Conservation (phyloP, 768 basidiomycete species). For the Cystofilobasidium ferigula region DNA sequence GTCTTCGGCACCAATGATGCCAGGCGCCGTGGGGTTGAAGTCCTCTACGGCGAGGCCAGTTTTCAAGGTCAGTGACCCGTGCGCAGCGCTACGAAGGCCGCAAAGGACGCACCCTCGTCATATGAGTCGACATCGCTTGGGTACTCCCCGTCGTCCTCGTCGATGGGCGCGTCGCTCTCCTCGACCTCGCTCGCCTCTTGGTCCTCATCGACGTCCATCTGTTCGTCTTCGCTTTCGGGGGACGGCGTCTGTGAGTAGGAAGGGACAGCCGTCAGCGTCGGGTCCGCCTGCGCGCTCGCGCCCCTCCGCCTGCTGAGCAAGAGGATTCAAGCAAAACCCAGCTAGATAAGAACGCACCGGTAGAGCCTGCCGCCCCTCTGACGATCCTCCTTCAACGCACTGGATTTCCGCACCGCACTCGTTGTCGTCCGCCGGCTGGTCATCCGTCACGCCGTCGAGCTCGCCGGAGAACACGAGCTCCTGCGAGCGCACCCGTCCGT, state of each 20-base stretch:
- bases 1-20: conserved; percentile 40
- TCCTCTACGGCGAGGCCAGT: neutral
- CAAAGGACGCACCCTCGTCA: conserved; percentile 27
- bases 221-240: conserved; percentile 41
- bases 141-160: conserved; percentile 6
- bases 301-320: too few relatives aligned
- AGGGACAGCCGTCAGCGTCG: too few relatives aligned
- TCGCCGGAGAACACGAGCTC: conserved; percentile 47
- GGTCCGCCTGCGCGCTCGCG: too few relatives aligned
- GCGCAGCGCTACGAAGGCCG: neutral
- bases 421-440: neutral
- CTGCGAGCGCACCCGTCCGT: conserved; percentile 23
- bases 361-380: neutral
- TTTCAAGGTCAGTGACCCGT: neutral
- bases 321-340: neutral
- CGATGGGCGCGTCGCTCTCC: conserved; percentile 65
- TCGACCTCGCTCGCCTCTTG: conserved; percentile 39
- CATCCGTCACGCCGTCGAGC: conserved; percentile 56
- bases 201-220: conserved; percentile 45
- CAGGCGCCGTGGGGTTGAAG: neutral
- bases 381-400: neutral
- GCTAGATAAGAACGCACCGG: neutral
- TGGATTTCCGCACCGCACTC: neutral
- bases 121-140: conserved; percentile 29
- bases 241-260: conserved; percentile 42